Evolutionary conservation across 768 basidiomycete genomes (phyloP).

Genomic region (Trametes cubensis): DNA sequence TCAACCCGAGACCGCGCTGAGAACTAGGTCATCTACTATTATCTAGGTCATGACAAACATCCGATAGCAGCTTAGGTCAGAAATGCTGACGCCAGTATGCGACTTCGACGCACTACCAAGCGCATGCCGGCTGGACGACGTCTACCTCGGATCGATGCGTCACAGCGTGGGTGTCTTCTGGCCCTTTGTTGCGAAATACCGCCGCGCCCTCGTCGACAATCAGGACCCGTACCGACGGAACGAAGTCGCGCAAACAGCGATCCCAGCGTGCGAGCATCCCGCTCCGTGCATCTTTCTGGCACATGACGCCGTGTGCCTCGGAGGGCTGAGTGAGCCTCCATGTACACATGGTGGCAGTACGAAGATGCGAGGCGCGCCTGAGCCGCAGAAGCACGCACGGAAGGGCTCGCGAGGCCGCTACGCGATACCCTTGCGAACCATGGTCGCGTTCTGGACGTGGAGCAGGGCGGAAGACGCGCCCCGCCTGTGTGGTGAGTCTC

Average conservation of each 20-base stretch:
- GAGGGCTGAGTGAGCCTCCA: constrained; percentile 10
- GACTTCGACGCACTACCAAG: neutral
- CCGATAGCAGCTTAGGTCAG: too few species aligned
- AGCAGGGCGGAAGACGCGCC: neutral
- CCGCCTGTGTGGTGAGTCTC: neutral
- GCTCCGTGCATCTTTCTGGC: neutral
- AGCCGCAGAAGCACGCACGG: neutral
- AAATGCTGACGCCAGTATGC: too few species aligned
- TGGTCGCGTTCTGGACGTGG: neutral
- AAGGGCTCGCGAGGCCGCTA: neutral
- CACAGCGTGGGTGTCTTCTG: neutral
- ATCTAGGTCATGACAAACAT: too few species aligned
- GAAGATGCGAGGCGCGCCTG: neutral
- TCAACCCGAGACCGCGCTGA: too few species aligned
- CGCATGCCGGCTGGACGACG: neutral
- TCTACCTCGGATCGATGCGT: neutral
- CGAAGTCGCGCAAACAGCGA: neutral
- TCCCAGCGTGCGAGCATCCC: neutral
- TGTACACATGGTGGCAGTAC: neutral
- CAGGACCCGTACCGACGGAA: neutral
- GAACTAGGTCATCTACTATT: too few species aligned
- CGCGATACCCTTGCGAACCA: neutral
- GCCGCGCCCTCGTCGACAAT: neutral
- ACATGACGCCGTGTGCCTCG: constrained; percentile 14
- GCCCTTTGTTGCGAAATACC: neutral